phyloP scores from a whole-genome alignment of 305 asterid genomes.

The Fraxinus xanthoxyloides region DNA sequence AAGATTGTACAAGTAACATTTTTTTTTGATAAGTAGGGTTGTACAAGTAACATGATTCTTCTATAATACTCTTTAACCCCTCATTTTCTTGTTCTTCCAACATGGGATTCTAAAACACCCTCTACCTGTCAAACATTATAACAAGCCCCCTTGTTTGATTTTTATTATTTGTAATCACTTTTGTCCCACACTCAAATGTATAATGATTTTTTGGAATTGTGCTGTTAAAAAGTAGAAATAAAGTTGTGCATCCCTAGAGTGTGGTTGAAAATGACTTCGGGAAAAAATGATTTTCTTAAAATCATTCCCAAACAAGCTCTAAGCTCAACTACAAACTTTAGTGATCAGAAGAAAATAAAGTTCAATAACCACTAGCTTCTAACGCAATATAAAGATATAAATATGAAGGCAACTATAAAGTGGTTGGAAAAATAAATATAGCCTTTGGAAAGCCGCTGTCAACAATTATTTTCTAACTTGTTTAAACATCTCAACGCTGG shows the following conservation, averaged over 20 bases:
- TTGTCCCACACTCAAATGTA: background rate
- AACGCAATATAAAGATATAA: background rate
- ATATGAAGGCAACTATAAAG: background rate
- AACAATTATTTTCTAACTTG: slow-evolving; percentile 26
- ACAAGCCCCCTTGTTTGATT: background rate
- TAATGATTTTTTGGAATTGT: background rate
- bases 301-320: background rate
- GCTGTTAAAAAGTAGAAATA: background rate
- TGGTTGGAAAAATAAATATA: background rate
- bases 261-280: background rate
- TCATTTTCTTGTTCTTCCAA: background rate
- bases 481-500: slow-evolving; percentile 20
- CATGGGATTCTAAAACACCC: background rate
- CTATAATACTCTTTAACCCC: background rate
- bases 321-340: background rate
- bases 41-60: background rate
- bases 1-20: background rate
- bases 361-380: background rate
- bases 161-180: background rate
- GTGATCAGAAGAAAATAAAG: background rate
- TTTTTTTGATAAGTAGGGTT: too few species aligned
- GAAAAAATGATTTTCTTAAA: background rate
- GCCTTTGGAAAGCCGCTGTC: slow-evolving; percentile 1
- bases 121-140: background rate
- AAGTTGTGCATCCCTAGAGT: background rate